Base-by-base conservation (phyloP, 2,329 filamentous ascomycete species). In the Monilinia aucupariae region DNA sequence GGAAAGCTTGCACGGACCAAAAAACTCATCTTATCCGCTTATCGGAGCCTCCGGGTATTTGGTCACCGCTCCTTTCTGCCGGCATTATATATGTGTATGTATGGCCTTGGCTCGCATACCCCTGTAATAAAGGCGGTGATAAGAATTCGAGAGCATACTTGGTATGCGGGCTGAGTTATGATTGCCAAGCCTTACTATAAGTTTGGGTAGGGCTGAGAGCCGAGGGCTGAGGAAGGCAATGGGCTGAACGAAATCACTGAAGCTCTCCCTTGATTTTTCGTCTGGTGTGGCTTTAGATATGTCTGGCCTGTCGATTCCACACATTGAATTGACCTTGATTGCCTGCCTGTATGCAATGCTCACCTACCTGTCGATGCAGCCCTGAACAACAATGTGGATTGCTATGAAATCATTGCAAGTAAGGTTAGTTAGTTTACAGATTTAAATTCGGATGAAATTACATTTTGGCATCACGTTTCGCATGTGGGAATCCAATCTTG, bases 1-100 rank as follows among this genome's bases (percentile, higher is more conserved):
- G 30, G 30, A 30, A 30, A n/a, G n/a, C n/a, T n/a, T 45, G 54
- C 54, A 56, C 54, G 54, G 54, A 47, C 27, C 22, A 15, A 34
- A 37, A 22, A 25, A 47, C 45, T 45, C 53, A 49, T 54, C 59
- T 61, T 62, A 62, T 62, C 51, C 43, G 43, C 60, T 49, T 55
- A 61, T 61, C 59, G 41, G 48, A 58, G 30, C 27, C 34, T 37
- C 20, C 15, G 22, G 27, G 27, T 30, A 30, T 30, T 30, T 30
- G 3, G 27, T 30, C 27, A 30, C 27, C 27, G 27, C 27, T 30
- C 6, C 27, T 30, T 30, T 30, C 27, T 30, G 27, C 27, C 3
- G 27, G 27, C 27, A 30, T 30, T 30, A 30, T n/a, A n/a, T n/a
- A n/a, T n/a, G n/a, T n/a, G n/a, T n/a, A n/a, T n/a, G n/a, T n/a